A percentile compares a stretch with the other conserved stretches of the same genome.
These are phyloP conservation scores for Trebouxia gelatinosa DNA, from an alignment of 163 green algal species.

Conservation along the genomic window DNA sequence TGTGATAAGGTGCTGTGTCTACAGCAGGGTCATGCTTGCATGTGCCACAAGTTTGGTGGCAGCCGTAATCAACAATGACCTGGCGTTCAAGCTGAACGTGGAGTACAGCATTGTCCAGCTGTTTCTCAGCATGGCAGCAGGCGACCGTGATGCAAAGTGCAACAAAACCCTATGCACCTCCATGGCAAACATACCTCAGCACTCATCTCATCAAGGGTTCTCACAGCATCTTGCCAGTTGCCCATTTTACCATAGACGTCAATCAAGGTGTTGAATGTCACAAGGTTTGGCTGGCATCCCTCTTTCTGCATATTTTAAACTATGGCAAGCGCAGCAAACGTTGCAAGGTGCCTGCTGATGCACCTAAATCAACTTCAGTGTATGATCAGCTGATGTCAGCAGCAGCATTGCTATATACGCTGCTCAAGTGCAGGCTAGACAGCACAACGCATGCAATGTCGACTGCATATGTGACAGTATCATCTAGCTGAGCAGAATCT, in stretches of 20 bases:
- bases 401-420: background rate
- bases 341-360: background rate
- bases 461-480: slow-evolving; percentile 11
- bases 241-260: slow-evolving; percentile 49
- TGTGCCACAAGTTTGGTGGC: too few relatives aligned
- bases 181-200: slow-evolving; percentile 32
- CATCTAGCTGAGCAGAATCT: too few relatives aligned
- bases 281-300: slow-evolving; percentile 50
- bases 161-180: too few relatives aligned
- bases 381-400: background rate
- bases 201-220: slow-evolving; percentile 54
- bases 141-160: too few relatives aligned
- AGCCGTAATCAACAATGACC: too few relatives aligned
- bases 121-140: too few relatives aligned
- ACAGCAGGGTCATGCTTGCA: too few relatives aligned
- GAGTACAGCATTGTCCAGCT: too few relatives aligned
- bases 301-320: slow-evolving; percentile 33
- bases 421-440: slow-evolving; percentile 5
- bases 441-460: background rate
- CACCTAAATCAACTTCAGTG: background rate
- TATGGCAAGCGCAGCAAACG: background rate
- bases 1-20: too few relatives aligned
- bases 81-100: too few relatives aligned
- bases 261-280: slow-evolving; percentile 61
- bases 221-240: slow-evolving; percentile 49